These are phyloP conservation scores for Primulina eburnea DNA, from an alignment of 257 asterid genomes.

Conservation along the genomic window DNA sequence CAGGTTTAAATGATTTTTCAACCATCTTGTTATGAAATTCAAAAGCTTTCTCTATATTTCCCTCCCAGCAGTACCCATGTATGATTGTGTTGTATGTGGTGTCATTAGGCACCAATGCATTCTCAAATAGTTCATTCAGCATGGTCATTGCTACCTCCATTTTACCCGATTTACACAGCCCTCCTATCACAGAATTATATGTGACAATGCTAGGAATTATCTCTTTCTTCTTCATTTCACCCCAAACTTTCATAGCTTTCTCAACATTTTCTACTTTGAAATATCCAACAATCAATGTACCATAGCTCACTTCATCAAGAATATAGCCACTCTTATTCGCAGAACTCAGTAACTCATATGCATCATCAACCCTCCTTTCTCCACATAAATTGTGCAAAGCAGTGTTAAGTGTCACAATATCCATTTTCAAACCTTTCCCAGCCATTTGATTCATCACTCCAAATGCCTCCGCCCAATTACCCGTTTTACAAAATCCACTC, in stretches of 20 bases:
- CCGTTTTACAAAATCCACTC: conserved; percentile 53
- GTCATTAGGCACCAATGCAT: conserved; percentile 73
- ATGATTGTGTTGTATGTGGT: conserved; percentile 77
- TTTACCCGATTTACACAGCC: conserved; percentile 72
- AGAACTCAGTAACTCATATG: conserved; percentile 48
- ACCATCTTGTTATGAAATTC: conserved; percentile 77
- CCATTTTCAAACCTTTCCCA: conserved; percentile 73
- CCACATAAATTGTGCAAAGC: conserved; percentile 54
- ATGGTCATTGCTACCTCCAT: conserved; percentile 55
- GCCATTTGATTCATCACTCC: conserved; percentile 59
- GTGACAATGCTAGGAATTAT: conserved; percentile 60
- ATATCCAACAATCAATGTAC: conserved; percentile 73
- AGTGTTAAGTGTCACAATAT: conserved; percentile 68
- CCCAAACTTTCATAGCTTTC: conserved; percentile 68
- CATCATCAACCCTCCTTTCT: conserved; percentile 58
- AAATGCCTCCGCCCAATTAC: conserved; percentile 69
- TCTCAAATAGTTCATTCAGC: conserved; percentile 65
- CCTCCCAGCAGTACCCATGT: conserved; percentile 77
- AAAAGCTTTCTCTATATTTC: conserved; percentile 69
- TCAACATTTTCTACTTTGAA: conserved; percentile 55
- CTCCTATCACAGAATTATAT: conserved; percentile 67
- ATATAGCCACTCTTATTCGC: conserved; percentile 70
- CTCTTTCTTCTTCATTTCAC: conserved; percentile 64
- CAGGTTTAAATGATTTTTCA: conserved; percentile 67
- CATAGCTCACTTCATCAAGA: conserved; percentile 81